phyloP scores from a whole-genome alignment of 768 basidiomycete species.

The Russula compacta region DNA sequence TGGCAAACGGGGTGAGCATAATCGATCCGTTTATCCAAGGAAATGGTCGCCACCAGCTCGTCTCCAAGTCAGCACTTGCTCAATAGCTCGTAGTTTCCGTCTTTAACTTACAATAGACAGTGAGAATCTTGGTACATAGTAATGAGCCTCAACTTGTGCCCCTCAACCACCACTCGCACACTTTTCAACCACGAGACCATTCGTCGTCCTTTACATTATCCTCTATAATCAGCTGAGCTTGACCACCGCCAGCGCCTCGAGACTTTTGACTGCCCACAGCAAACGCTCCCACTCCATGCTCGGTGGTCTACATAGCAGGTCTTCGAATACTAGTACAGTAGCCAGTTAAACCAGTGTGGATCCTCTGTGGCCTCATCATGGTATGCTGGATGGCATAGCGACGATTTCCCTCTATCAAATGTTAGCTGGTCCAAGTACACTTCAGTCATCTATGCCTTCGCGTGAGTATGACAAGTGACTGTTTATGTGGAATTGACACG shows the following conservation, averaged over 20 bases:
- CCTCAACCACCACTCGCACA: background rate
- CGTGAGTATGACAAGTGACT: slow-evolving; percentile 28
- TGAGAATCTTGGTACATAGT: no score
- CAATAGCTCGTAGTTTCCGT: no score
- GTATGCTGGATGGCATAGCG: slow-evolving; percentile 59
- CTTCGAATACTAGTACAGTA: no score
- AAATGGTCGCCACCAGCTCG: no score
- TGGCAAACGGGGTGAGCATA: no score
- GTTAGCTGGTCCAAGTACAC: slow-evolving; percentile 64
- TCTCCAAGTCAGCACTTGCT: no score
- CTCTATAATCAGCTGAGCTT: background rate
- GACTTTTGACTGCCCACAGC: background rate
- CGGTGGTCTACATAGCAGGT: background rate
- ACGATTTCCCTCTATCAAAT: slow-evolving; percentile 40
- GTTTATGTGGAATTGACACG: background rate
- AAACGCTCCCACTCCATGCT: background rate
- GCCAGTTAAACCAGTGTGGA: no score
- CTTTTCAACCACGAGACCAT: background rate
- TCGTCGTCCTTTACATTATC: background rate
- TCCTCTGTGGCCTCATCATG: slow-evolving; percentile 42
- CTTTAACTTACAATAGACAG: no score
- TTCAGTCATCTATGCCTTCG: slow-evolving; percentile 61
- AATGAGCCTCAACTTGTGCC: no score
- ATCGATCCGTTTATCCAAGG: no score
- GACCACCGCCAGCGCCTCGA: background rate